Evolutionary conservation across 1,139 yeast species (phyloP), one percentile per base, ranked within the genome.

Genomic region (Spathaspora sp.): DNA sequence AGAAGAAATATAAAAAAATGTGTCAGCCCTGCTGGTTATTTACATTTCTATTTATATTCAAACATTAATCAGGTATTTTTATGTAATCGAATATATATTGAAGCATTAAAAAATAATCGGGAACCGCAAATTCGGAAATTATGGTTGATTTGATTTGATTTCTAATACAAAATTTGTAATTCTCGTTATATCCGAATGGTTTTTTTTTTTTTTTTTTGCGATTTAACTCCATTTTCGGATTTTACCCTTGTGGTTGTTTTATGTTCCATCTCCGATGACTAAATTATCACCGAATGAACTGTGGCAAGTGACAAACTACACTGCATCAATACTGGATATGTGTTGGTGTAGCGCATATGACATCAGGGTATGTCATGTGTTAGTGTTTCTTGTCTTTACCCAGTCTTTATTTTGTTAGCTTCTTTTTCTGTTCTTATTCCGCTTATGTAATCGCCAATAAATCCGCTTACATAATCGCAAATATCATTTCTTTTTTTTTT

Each of bases 31-130:
- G 23, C 26, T 26, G 29, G 29, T 26, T 26, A 26, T 9, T 26
- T 26, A 26, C 11, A 17, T 34, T 17, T 17, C 38, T 34, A 34
- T 34, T 34, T 34, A 34, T 34, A 34, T 34, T 34, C n/a, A 34
- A 16, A 11, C 9, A 7, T 34, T 11, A 31, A 4, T 29, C n/a
- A 20, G 23, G 7, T 20, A 20, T 20, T 20, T 20, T 20, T 34
- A 15, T 34, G 16, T 34, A 10, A 34, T 16, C 20, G 17, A 17
- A 2, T 7, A 15, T 9, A 11, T 13, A 10, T n/a, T n/a, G n/a
- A n/a, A n/a, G n/a, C n/a, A n/a, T n/a, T n/a, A 34, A 34, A 34
- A 34, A 34, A 34, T 34, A 34, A 34, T 34, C 38, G 38, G 23
- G 38, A 34, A 34, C n/a, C 29, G 29, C 29, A 11, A 26, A 26